Percentiles rank a stretch among this genome's conserved stretches.
Evolutionary conservation across 257 asterid genomes (phyloP).

Genomic region (Solanum clarkiae): DNA sequence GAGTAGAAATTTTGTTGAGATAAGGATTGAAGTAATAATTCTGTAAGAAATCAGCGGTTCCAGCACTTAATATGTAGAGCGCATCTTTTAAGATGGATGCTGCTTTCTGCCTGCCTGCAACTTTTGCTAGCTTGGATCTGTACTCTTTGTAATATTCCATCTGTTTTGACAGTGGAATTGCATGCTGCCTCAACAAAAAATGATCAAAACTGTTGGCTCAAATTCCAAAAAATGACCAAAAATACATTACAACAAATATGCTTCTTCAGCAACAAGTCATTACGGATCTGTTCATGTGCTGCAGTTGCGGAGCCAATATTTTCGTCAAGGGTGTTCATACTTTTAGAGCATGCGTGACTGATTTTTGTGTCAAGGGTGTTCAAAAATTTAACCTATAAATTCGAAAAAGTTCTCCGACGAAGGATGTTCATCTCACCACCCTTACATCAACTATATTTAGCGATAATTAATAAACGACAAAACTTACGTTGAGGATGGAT

Average conservation of each 20-base stretch:
- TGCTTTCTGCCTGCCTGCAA: conserved; percentile 48
- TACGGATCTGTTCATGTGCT: neutral
- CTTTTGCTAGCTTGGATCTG: conserved; percentile 45
- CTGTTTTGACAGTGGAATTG: conserved; percentile 64
- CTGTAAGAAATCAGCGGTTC: conserved; percentile 79
- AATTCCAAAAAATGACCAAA: neutral
- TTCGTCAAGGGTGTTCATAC: too few species aligned
- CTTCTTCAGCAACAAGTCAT: neutral
- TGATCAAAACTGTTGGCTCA: neutral
- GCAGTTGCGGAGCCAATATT: too few species aligned
- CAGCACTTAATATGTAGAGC: conserved; percentile 48
- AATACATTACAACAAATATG: neutral
- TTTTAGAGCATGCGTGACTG: too few species aligned
- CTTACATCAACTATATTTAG: neutral
- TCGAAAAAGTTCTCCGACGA: too few species aligned
- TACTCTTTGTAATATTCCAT: conserved; percentile 63
- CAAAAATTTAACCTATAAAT: too few species aligned
- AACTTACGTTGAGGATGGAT: conserved; percentile 42
- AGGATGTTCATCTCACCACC: too few species aligned
- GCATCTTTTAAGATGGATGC: conserved; percentile 45
- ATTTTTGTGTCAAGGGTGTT: too few species aligned
- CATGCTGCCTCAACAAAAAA: conserved; percentile 38
- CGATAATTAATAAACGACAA: too few species aligned
- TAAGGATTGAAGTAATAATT: conserved; percentile 77
- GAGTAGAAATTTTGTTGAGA: conserved; percentile 49